Evolutionary conservation across 2,329 filamentous ascomycete species (phyloP).

Genomic region (Cercospora sesami): DNA sequence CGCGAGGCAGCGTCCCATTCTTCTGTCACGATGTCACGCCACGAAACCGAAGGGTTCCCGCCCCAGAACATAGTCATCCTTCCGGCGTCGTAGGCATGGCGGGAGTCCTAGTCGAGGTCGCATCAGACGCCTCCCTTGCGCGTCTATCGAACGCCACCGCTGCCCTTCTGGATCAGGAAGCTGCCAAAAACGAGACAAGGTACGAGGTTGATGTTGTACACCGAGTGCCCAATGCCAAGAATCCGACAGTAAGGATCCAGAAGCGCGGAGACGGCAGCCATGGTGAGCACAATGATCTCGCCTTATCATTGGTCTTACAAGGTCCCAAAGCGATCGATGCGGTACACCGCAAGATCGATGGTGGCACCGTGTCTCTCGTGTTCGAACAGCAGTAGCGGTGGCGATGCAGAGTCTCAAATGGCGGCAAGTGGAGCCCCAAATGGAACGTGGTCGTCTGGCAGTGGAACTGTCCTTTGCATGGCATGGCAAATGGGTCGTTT

Average conservation of each 20-base stretch:
- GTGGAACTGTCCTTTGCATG: not conserved
- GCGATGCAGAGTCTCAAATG: not conserved
- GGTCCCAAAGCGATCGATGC: conserved; percentile 11
- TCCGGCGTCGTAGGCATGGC: conserved; percentile 55
- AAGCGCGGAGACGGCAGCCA: conserved; percentile 1
- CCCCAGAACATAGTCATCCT: conserved; percentile 48
- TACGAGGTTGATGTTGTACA: conserved; percentile 24
- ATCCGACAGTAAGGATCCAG: conserved; percentile 24
- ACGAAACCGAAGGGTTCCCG: conserved; percentile 57
- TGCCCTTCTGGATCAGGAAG: conserved; percentile 22
- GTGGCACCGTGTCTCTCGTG: conserved; percentile 22
- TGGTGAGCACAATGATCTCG: conserved; percentile 14
- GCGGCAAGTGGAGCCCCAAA: not conserved
- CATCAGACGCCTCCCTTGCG: conserved; percentile 8
- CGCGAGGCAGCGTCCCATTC: conserved; percentile 60
- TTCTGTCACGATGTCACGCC: conserved; percentile 66
- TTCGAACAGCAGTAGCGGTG: conserved; percentile 19
- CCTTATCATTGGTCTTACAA: conserved; percentile 24
- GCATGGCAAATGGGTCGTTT: not conserved
- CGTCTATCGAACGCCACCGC: conserved; percentile 25
- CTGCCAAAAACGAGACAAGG: conserved; percentile 10
- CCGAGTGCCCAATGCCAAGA: conserved; percentile 11
- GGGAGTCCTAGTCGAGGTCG: conserved; percentile 37
- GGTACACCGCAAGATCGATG: conserved; percentile 24
- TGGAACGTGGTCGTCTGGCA: not conserved